These are phyloP conservation scores for Trametes meyenii DNA, from an alignment of 768 basidiomycete genomes.

Conservation along the genomic window DNA sequence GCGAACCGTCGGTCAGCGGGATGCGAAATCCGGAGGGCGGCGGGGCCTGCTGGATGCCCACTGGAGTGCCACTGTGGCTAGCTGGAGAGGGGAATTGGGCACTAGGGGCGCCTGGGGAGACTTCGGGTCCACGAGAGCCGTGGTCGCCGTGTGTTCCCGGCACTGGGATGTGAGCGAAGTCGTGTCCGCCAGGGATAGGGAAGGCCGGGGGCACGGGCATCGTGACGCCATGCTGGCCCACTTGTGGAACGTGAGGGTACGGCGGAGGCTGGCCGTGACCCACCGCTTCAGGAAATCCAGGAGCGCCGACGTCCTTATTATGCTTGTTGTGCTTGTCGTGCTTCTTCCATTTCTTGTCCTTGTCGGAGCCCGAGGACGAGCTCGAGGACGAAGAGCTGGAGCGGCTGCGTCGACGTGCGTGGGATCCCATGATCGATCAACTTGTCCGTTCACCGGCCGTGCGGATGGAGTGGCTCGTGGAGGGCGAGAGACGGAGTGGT, in stretches of 20 bases:
- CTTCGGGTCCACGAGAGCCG: constrained; percentile 1
- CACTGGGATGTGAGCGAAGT: constrained; percentile 15
- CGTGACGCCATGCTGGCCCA: too few species aligned
- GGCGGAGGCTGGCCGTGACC: not conserved
- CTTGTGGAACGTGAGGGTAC: too few species aligned
- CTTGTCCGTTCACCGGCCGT: not conserved
- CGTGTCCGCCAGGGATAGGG: constrained; percentile 7
- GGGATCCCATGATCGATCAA: constrained; percentile 16
- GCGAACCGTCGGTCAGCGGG: constrained; percentile 46
- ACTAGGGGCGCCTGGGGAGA: not conserved
- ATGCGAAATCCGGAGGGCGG: constrained; percentile 73
- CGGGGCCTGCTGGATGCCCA: constrained; percentile 24
- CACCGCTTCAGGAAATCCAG: constrained; percentile 5
- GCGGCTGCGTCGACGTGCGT: constrained; percentile 27
- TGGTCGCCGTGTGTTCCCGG: not conserved
- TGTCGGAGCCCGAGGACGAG: constrained; percentile 26
- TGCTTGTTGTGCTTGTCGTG: constrained; percentile 36
- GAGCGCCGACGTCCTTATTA: constrained; percentile 21
- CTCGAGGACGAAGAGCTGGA: constrained; percentile 30
- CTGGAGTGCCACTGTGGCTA: not conserved
- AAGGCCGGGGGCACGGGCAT: constrained; percentile 7
- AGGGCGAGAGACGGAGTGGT: not conserved
- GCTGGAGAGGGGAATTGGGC: constrained; percentile 12
- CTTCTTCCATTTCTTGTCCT: constrained; percentile 35
- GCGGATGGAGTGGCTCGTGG: not conserved